A percentile compares a stretch with the other conserved stretches of the same genome.
These are phyloP conservation scores for Exophiala aquamarina DNA, from an alignment of 2,329 filamentous ascomycete species.

Conservation along the genomic window DNA sequence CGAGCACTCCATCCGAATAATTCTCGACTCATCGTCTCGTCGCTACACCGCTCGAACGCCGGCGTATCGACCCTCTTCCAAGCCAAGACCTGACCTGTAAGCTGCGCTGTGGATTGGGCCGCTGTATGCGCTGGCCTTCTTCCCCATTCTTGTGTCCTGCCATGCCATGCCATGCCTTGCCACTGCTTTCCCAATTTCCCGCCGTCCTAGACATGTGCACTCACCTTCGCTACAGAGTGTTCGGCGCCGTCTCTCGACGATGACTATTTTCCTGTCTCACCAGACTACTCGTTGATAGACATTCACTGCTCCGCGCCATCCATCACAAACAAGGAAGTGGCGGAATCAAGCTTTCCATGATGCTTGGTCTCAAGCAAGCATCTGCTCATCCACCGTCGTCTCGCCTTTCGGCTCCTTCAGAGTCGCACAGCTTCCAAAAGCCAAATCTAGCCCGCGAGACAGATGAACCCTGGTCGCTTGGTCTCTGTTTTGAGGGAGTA, in stretches of 20 bases:
- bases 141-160: no score
- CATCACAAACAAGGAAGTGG: not conserved
- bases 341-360: not conserved
- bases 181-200: no score
- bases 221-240: not conserved
- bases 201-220: not conserved
- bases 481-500: slow-evolving; percentile 8
- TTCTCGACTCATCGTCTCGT: no score
- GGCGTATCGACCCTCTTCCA: no score
- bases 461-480: not conserved
- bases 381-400: not conserved
- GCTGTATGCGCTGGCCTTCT: no score
- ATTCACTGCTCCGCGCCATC: not conserved
- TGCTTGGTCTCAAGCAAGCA: not conserved
- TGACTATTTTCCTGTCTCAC: not conserved
- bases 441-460: not conserved
- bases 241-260: not conserved
- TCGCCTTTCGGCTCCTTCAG: not conserved
- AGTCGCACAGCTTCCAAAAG: not conserved
- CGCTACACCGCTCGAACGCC: no score
- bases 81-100: no score
- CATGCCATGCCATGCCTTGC: no score
- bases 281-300: no score
- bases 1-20: no score
- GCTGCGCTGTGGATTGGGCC: no score